phyloP scores from a whole-genome alignment of 805 yeast genomes.

The Metschnikowia corniflorae region DNA sequence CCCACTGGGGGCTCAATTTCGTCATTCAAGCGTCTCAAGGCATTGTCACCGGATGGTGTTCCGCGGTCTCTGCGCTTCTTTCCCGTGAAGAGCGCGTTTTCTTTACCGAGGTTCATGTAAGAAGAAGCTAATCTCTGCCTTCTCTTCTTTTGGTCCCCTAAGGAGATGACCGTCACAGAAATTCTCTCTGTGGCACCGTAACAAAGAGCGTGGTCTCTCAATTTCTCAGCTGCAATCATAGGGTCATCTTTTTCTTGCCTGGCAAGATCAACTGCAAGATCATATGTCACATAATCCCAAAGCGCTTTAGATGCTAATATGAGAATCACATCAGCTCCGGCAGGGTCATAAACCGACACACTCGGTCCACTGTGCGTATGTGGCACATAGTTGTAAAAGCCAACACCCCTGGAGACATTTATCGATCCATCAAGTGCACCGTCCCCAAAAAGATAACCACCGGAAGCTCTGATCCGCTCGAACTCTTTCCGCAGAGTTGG shows the following conservation, averaged over 20 bases:
- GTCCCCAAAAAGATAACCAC: slow-evolving; percentile 83
- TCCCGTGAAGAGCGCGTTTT: slow-evolving; percentile 31
- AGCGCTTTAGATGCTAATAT: slow-evolving; percentile 79
- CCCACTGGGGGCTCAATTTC: slow-evolving; percentile 96
- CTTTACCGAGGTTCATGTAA: slow-evolving; percentile 38
- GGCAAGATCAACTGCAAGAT: slow-evolving; percentile 86
- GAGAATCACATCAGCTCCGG: slow-evolving; percentile 75
- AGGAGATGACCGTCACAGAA: slow-evolving; percentile 74
- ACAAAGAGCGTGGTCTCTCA: slow-evolving; percentile 90
- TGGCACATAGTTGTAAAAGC: slow-evolving; percentile 80
- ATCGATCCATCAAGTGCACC: slow-evolving; percentile 82
- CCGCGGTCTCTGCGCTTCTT: slow-evolving; percentile 44
- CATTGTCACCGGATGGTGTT: slow-evolving; percentile 59
- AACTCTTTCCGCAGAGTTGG: slow-evolving; percentile 77
- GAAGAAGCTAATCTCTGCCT: slow-evolving; percentile 27
- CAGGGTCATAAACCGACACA: slow-evolving; percentile 55
- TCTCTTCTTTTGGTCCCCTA: slow-evolving; percentile 47
- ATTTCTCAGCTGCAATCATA: slow-evolving; percentile 85
- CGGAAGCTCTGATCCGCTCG: slow-evolving; percentile 84
- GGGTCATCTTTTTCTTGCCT: slow-evolving; percentile 80
- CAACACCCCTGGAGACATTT: slow-evolving; percentile 86
- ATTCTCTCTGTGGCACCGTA: slow-evolving; percentile 82
- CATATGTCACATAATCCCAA: slow-evolving; percentile 82
- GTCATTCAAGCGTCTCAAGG: slow-evolving; percentile 75
- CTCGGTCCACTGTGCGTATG: slow-evolving; percentile 88